A percentile compares a stretch with the other conserved stretches of the same genome.
Evolutionary conservation across 2,329 filamentous ascomycete species (phyloP).

Genomic region (Colletotrichum echinochloae): DNA sequence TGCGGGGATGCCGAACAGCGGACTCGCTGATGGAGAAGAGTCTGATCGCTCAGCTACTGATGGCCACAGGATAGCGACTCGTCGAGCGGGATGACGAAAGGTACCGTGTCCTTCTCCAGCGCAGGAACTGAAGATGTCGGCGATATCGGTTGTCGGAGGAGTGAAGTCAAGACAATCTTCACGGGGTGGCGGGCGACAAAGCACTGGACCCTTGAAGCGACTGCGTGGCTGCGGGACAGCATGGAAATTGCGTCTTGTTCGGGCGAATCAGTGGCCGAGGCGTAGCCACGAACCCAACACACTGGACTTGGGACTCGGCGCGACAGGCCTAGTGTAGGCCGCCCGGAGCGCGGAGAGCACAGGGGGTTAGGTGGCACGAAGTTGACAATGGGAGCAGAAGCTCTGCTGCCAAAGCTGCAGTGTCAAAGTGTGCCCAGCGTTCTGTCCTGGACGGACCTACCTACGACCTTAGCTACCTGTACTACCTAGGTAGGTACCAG

Average conservation of each 20-base stretch:
- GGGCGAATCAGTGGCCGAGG: constrained; percentile 39
- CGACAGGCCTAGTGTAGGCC: not conserved
- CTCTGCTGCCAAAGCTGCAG: constrained; percentile 10
- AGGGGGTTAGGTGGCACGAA: not conserved
- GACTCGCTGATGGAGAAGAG: constrained; percentile 9
- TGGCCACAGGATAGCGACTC: constrained; percentile 17
- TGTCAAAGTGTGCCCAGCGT: not conserved
- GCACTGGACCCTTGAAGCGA: constrained; percentile 23
- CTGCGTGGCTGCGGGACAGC: constrained; percentile 26
- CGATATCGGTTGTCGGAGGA: constrained; percentile 34
- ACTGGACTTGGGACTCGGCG: constrained; percentile 11
- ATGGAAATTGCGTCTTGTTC: constrained; percentile 30
- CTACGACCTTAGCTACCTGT: not conserved
- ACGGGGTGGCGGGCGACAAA: constrained; percentile 3
- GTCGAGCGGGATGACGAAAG: constrained; percentile 19
- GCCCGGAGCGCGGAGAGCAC: not conserved
- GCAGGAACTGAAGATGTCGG: constrained; percentile 18
- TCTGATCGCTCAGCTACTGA: constrained; percentile 22
- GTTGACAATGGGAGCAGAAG: not conserved
- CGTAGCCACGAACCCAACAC: constrained; percentile 35
- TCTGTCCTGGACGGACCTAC: not conserved
- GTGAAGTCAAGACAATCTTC: constrained; percentile 15
- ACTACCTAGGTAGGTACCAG: not conserved
- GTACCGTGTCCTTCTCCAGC: constrained; percentile 30
- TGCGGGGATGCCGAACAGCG: constrained; percentile 19